Conservation (phyloP, 2,329 filamentous ascomycete genomes). For the Orbilia javanica region DNA sequence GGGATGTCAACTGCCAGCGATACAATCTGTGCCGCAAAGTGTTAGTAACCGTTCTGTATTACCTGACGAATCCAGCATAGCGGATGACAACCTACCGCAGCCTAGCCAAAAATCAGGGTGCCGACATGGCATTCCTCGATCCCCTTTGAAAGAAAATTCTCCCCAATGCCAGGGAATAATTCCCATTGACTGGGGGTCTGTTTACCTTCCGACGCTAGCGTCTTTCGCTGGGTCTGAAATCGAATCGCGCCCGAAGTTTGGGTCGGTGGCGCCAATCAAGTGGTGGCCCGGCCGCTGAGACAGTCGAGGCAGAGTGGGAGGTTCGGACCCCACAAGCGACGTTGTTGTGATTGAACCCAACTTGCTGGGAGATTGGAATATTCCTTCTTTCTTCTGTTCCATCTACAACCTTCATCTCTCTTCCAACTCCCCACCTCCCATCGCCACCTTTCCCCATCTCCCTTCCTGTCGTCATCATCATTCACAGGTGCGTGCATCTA, state of each 20-base stretch:
- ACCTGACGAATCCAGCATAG: conserved; percentile 4
- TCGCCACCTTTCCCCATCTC: neutral
- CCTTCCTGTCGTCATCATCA: neutral
- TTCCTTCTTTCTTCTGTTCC: neutral
- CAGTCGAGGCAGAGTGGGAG: neutral
- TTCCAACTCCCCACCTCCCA: neutral
- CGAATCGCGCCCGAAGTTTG: conserved; percentile 30
- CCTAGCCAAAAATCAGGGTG: neutral
- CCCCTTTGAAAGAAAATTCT: neutral
- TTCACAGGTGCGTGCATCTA: neutral
- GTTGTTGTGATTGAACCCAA: neutral
- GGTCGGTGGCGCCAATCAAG: conserved; percentile 19
- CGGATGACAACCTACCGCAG: neutral
- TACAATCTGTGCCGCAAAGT: conserved; percentile 4
- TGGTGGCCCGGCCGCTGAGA: neutral
- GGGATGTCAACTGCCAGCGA: neutral
- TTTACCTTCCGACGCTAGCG: neutral
- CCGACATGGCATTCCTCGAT: neutral
- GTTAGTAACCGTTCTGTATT: neutral
- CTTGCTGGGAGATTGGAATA: conserved; percentile 1
- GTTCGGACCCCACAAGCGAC: neutral
- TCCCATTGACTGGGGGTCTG: neutral
- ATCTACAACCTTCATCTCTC: neutral
- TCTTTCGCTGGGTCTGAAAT: neutral
- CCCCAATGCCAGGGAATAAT: neutral